Conservation (phyloP, 202 grass and related monocot genomes). For the Bolboschoenoplectus hybrid region DNA sequence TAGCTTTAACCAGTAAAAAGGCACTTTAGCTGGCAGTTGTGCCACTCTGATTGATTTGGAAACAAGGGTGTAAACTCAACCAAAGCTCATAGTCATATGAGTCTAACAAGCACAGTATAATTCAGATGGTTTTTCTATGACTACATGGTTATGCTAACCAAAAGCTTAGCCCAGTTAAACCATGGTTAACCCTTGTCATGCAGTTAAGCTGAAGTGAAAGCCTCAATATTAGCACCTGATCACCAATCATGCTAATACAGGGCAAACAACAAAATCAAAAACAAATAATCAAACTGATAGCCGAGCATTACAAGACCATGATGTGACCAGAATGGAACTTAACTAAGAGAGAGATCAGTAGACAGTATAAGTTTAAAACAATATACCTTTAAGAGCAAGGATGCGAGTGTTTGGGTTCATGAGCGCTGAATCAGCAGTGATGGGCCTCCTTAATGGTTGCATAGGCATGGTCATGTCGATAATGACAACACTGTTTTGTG, state of each 20-base stretch:
- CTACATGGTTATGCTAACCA: background rate
- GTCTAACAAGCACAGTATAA: background rate
- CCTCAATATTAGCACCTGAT: background rate
- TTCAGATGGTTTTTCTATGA: background rate
- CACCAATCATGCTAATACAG: conserved; percentile 5
- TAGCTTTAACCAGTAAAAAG: too few relatives aligned
- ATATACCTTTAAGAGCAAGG: conserved; percentile 87
- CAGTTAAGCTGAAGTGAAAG: background rate
- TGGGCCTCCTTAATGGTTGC: conserved; percentile 83
- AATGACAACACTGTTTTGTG: conserved; percentile 93
- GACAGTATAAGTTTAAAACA: background rate
- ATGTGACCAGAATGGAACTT: background rate
- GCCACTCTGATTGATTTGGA: background rate
- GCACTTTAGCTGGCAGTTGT: too few relatives aligned
- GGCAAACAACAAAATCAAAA: background rate
- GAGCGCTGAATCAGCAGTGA: conserved; percentile 90
- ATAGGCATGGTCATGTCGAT: conserved; percentile 88
- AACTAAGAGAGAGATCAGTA: background rate
- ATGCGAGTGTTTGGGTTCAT: conserved; percentile 91
- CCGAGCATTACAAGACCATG: background rate
- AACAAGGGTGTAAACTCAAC: background rate
- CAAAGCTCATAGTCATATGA: background rate
- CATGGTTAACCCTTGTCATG: background rate
- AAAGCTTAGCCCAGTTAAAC: too few relatives aligned
- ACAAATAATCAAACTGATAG: background rate